phyloP scores from a whole-genome alignment of 495 filamentous ascomycete species.

The Podospora didyma region DNA sequence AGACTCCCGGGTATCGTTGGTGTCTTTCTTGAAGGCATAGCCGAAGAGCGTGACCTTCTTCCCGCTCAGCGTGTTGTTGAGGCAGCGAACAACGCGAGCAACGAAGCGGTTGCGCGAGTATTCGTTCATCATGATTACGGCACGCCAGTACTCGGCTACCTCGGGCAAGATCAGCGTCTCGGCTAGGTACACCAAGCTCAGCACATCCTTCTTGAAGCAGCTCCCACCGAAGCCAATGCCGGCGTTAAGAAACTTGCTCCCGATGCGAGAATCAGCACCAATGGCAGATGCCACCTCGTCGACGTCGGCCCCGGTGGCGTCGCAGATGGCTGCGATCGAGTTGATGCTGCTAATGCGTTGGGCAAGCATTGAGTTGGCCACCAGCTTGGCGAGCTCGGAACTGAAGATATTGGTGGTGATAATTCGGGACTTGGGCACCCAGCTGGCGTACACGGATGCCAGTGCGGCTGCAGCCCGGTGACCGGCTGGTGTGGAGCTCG shows the following conservation, averaged over 20 bases:
- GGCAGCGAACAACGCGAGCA: conserved; percentile 55
- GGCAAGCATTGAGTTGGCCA: conserved; percentile 75
- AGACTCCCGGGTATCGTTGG: conserved; percentile 68
- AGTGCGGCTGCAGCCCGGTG: conserved; percentile 58
- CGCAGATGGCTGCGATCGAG: conserved; percentile 71
- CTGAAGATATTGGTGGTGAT: conserved; percentile 72
- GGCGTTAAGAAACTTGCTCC: conserved; percentile 66
- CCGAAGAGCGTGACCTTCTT: conserved; percentile 75
- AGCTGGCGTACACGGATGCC: conserved; percentile 60
- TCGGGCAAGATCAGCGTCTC: conserved; percentile 65
- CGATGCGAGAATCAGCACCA: conserved; percentile 68
- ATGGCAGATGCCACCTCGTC: conserved; percentile 63
- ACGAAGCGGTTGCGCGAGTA: conserved; percentile 66
- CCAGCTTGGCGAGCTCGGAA: conserved; percentile 73
- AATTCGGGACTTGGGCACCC: conserved; percentile 63
- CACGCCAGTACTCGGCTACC: conserved; percentile 71
- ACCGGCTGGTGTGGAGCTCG: conserved; percentile 49
- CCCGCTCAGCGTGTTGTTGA: conserved; percentile 61
- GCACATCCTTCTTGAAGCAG: conserved; percentile 79
- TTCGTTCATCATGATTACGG: conserved; percentile 72
- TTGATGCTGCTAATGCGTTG: conserved; percentile 82
- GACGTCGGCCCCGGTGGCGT: conserved; percentile 69
- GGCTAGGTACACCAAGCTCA: conserved; percentile 70
- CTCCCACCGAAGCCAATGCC: conserved; percentile 75
- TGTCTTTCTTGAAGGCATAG: conserved; percentile 78